Percentiles rank a stretch among this genome's conserved stretches.
Evolutionary conservation across 179 eudicot species (phyloP).

Genomic region (Pouteria campechiana): DNA sequence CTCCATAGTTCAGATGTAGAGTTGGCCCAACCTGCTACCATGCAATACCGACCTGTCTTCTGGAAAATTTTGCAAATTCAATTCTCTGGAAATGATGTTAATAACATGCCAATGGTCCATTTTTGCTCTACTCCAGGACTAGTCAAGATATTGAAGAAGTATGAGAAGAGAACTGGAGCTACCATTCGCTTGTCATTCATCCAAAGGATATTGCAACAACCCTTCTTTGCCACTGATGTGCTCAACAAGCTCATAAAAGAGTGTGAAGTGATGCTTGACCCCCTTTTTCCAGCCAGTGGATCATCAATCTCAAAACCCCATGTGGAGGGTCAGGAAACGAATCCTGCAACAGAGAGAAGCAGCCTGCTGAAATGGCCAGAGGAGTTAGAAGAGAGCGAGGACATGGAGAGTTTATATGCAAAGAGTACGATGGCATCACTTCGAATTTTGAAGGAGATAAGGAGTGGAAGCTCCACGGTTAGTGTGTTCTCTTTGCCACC

Average conservation of each 20-base stretch:
- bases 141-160: constrained; percentile 75
- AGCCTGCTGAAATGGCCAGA: constrained; percentile 26
- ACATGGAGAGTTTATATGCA: constrained; percentile 53
- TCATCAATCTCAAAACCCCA: constrained; percentile 13
- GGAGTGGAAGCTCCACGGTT: constrained; percentile 59
- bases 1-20: too few relatives aligned
- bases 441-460: constrained; percentile 40
- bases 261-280: constrained; percentile 68
- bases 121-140: constrained; percentile 25
- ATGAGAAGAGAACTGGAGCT: constrained; percentile 77
- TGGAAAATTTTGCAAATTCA: too few relatives aligned
- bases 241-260: constrained; percentile 68
- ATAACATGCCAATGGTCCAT: too few relatives aligned
- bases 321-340: constrained; percentile 16
- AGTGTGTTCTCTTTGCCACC: constrained; percentile 61
- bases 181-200: constrained; percentile 69
- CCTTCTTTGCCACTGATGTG: constrained; percentile 65
- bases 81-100: too few relatives aligned
- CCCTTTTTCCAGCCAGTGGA: constrained; percentile 34
- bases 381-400: constrained; percentile 50
- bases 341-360: constrained; percentile 3
- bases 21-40: too few relatives aligned
- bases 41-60: too few relatives aligned
- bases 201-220: constrained; percentile 61
- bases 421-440: constrained; percentile 52